Percentiles rank a stretch among this genome's conserved stretches.
phyloP scores from a whole-genome alignment of 2,329 filamentous ascomycete species.

The Tolypocladium tropicale region DNA sequence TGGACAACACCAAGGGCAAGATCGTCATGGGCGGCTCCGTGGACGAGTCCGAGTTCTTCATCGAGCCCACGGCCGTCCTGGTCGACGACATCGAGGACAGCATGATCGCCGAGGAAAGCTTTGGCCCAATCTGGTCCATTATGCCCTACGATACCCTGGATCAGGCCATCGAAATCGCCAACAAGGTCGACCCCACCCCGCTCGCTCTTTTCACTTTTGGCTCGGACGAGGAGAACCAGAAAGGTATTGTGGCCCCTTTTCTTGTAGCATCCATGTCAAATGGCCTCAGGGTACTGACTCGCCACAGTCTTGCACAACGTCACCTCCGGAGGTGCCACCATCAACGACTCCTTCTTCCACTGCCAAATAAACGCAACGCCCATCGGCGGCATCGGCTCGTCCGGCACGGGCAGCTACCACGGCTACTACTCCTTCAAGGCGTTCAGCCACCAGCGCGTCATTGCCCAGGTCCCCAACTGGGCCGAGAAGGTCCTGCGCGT shows the following conservation, averaged over 20 bases:
- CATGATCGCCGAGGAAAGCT: constrained; percentile 76
- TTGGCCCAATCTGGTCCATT: constrained; percentile 85
- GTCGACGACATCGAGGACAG: constrained; percentile 62
- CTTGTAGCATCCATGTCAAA: background rate
- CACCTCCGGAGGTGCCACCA: constrained; percentile 38
- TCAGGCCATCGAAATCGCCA: constrained; percentile 73
- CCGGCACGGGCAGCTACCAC: constrained; percentile 37
- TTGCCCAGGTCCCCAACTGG: constrained; percentile 26
- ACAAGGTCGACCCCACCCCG: constrained; percentile 72
- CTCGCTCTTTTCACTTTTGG: constrained; percentile 81
- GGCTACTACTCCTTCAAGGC: constrained; percentile 35
- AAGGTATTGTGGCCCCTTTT: constrained; percentile 47
- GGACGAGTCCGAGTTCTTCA: constrained; percentile 71
- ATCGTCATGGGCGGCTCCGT: constrained; percentile 79
- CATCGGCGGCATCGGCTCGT: constrained; percentile 39
- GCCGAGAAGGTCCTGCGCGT: constrained; percentile 46
- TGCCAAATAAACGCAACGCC: constrained; percentile 29
- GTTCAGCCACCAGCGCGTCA: constrained; percentile 28
- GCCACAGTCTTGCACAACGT: constrained; percentile 25
- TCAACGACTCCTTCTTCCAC: constrained; percentile 39
- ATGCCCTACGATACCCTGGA: constrained; percentile 71
- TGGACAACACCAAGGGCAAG: constrained; percentile 74
- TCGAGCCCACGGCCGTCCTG: constrained; percentile 87
- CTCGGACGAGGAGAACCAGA: constrained; percentile 64
- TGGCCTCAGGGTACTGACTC: constrained; percentile 12